Evolutionary conservation across 108 stramenopile species (phyloP), one percentile per base, ranked within the genome.

Genomic region (Skeletonema grethae): DNA sequence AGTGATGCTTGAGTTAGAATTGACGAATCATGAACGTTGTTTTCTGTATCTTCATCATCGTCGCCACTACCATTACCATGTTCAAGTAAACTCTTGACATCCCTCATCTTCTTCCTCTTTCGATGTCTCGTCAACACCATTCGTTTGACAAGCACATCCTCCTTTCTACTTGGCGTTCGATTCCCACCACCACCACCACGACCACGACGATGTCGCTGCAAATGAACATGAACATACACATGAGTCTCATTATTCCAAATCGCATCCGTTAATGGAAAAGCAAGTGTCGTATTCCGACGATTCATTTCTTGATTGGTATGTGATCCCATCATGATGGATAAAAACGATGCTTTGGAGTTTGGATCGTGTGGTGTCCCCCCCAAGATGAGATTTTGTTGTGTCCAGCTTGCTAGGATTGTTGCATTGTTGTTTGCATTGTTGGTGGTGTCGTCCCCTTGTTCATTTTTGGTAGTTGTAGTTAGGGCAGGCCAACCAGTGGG

Each of bases 211-310:
- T n/a, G 69, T 57, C 75, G 73, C n/a, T 34, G 62, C 29, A 85
- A 69, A 43, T 74, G 63, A 61, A 86, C 65, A 69, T 77, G 53
- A 0, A 82, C 85, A 72, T 84, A 86, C 1, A 84, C 46, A 34
- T 73, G 72, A 0, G 85, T 84, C 24, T 72, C 58, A 72, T 86
- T 86, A 50, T 77, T 80, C 59, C 70, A 70, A 24, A 84, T 16
- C 0, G 67, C 12, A 20, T 63, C n/a, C 2, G 76, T 73, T 29
- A 84, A 43, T 1, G 76, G 67, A 0, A 84, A 29, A n/a, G 43
- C 41, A 7, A 84, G 60, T n/a, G 77, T 79, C 5, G 65, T 57
- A 63, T 79, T 83, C 2, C 77, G 57, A 48, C 62, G 36, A 60
- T 83, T 83, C 62, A 75, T 75, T 18, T 63, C 56, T 43, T 78